A percentile compares a stretch with the other conserved stretches of the same genome.
Conservation (phyloP, 2,329 filamentous ascomycete species). For the Beauveria australis region DNA sequence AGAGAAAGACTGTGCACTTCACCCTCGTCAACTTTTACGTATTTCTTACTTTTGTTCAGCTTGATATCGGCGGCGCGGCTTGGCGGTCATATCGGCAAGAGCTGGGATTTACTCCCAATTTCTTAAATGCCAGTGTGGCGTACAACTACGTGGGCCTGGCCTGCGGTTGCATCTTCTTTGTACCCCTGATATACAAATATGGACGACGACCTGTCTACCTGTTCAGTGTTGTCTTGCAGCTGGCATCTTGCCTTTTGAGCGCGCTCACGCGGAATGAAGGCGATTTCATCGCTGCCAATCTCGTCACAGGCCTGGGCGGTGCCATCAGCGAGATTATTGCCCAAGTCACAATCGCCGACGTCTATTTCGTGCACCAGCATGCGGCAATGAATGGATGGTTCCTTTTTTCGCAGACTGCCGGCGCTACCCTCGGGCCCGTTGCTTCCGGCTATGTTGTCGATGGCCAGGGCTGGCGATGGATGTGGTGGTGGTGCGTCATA, state of each 20-base stretch:
- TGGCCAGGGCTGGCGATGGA: conserved; percentile 21
- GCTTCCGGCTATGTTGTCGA: conserved; percentile 16
- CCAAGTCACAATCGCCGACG: conserved; percentile 28
- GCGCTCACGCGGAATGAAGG: conserved; percentile 12
- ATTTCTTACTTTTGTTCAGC: conserved; percentile 58
- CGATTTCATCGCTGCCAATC: conserved; percentile 14
- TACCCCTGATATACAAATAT: conserved; percentile 27
- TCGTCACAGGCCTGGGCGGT: conserved; percentile 25
- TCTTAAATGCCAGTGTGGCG: conserved; percentile 21
- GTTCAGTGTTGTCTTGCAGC: conserved; percentile 13
- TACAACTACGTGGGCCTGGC: conserved; percentile 24
- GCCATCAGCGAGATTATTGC: conserved; percentile 30
- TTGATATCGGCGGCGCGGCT: conserved; percentile 24
- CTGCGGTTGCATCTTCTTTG: conserved; percentile 25
- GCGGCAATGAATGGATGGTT: conserved; percentile 23
- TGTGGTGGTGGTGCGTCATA: conserved; percentile 17
- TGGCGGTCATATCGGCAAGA: conserved; percentile 15
- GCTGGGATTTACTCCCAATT: conserved; percentile 18
- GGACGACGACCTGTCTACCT: conserved; percentile 26
- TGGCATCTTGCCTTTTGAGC: conserved; percentile 14
- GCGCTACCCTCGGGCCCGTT: conserved; percentile 18
- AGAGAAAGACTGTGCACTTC: conserved; percentile 25
- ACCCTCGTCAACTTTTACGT: conserved; percentile 52
- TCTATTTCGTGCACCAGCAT: conserved; percentile 24
- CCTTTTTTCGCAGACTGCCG: conserved; percentile 19